phyloP scores from a whole-genome alignment of 345 rosid genomes.

The Populus nigra region DNA sequence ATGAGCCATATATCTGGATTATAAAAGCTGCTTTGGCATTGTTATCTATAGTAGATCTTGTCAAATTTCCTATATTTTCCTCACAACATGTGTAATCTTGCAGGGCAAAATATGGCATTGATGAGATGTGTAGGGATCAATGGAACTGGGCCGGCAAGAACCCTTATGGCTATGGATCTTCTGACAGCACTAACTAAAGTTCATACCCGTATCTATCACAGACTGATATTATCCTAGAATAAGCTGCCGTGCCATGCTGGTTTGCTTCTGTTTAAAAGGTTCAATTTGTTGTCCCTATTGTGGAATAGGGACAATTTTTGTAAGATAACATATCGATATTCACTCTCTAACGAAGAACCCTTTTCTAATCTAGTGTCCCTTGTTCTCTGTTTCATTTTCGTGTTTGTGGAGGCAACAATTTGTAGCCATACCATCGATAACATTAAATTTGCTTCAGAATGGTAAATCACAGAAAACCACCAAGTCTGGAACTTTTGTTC shows the following conservation, averaged over 20 bases:
- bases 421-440: no score
- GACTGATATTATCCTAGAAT: not conserved
- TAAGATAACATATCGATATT: no score
- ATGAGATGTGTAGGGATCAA: constrained; percentile 91
- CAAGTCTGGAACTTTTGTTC: not conserved
- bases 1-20: not conserved
- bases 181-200: constrained; percentile 27
- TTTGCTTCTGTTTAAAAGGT: not conserved
- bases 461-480: not conserved
- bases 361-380: not conserved
- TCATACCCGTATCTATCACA: not conserved
- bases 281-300: constrained; percentile 3
- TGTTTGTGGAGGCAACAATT: no score
- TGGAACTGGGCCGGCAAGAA: constrained; percentile 98
- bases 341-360: not conserved
- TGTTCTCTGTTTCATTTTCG: not conserved
- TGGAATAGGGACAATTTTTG: not conserved
- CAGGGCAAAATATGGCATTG: constrained; percentile 81
- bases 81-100: not conserved
- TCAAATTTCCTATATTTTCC: not conserved
- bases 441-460: not conserved
- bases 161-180: constrained; percentile 77
- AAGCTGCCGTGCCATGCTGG: not conserved
- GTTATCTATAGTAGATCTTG: not conserved
- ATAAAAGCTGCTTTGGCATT: not conserved